These are phyloP conservation scores for Themeda triandra DNA, from an alignment of 176 grass and related monocot genomes.

Conservation along the genomic window DNA sequence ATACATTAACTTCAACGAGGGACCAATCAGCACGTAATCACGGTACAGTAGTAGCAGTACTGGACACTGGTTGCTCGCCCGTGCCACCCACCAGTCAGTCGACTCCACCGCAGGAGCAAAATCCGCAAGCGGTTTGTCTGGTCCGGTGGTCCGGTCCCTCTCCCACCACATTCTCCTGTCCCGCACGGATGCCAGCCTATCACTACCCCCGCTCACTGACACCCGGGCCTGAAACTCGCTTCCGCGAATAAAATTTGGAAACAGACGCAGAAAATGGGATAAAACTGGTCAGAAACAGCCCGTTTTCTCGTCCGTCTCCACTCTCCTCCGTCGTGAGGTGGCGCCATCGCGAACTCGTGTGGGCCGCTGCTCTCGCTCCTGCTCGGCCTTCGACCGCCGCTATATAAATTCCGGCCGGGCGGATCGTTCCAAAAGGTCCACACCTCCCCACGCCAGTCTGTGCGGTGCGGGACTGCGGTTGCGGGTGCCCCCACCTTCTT, in stretches of 20 bases:
- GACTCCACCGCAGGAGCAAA: background rate
- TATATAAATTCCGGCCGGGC: constrained; percentile 23
- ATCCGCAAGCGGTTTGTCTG: background rate
- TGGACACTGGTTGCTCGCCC: background rate
- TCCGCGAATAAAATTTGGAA: background rate
- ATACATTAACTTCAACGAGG: background rate
- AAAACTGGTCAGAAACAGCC: background rate
- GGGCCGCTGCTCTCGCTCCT: background rate
- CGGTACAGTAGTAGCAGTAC: background rate
- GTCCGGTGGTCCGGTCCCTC: background rate
- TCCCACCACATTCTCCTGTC: constrained; percentile 28
- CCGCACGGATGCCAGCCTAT: background rate
- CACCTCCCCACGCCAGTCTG: constrained; percentile 17
- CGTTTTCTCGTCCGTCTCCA: background rate
- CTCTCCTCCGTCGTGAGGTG: background rate
- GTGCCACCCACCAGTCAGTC: background rate
- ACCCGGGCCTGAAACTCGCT: background rate
- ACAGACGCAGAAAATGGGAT: background rate
- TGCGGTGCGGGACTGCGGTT: background rate
- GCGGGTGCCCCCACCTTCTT: background rate
- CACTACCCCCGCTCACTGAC: background rate
- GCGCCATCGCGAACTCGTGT: background rate
- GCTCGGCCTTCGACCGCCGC: background rate
- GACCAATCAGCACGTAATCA: background rate
- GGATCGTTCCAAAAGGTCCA: constrained; percentile 30